Base-by-base conservation (phyloP, 2,329 filamentous ascomycete genomes). In the Exophiala viscosa region DNA sequence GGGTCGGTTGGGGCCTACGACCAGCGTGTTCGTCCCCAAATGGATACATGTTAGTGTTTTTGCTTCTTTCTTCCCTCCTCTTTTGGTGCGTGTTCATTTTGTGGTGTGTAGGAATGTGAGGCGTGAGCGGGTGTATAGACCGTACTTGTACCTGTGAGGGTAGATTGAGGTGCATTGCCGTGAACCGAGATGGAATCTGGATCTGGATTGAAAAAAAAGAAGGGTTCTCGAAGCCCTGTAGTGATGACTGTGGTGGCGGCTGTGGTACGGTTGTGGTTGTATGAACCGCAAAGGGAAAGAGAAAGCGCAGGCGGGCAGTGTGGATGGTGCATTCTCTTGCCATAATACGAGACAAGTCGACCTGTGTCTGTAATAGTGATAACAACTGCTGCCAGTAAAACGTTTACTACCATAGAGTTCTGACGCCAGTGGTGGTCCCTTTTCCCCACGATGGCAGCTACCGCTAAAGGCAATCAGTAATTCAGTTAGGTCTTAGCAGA, bases 201-300 rank as follows among this genome's bases (percentile, higher is more conserved):
- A 44, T 50, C 46, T 43, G 38, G 35, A 52, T 43, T 36, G 50
- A 34, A 39, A 38, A 28, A 8, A 14, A 35, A 45, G 46, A 52
- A 50, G 34, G 35, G 33, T 56, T 56, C 54, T 56, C 54, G 54
- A 56, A 56, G 46, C 28, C 14, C 28, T 13, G 40, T 13, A 8
- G 39, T 34, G 18, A 42, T 41, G 34, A 50, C 15, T 35, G 7
- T 34, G 39, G 33, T 45, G 31, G 33, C 23, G 28, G 17, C 17
- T 33, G 31, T 11, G 17, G n/a, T 17, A 13, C 33, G 38, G 23
- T 44, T 31, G 43, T 6, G 34, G 13, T 17, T 38, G 34, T 38
- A n/a, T 38, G 34, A 17, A n/a, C 5, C 15, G 38, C 9, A 15
- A 20, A 14, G 40, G 40, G 40, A 23, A 28, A 15, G 7, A 20